Percentiles rank a stretch among this genome's conserved stretches.
Conservation (phyloP, 1,284 basidiomycete genomes). For the Veloboletus limbatus region DNA sequence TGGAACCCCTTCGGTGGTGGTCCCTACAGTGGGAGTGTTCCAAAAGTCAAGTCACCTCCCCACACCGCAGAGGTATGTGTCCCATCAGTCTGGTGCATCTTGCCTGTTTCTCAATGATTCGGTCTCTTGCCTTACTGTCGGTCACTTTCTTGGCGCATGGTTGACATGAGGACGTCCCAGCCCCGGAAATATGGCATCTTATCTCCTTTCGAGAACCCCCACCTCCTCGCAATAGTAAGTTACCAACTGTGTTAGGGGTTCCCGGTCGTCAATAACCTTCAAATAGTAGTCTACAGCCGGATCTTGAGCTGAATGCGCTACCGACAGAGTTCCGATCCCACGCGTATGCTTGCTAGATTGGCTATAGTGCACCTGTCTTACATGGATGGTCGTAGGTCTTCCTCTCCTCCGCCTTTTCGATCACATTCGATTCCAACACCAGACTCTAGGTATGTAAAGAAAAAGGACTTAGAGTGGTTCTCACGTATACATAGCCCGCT, state of each 20-base stretch:
- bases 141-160: conserved; percentile 1
- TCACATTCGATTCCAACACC: conserved; percentile 51
- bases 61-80: conserved; percentile 26
- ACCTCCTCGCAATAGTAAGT: conserved; percentile 46
- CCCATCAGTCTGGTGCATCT: background rate
- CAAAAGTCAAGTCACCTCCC: conserved; percentile 26
- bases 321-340: conserved; percentile 21
- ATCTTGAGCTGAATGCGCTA: conserved; percentile 15
- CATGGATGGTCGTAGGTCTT: conserved; percentile 11
- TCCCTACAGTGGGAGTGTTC: background rate
- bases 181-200: conserved; percentile 48
- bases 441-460: conserved; percentile 40
- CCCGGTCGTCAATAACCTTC: background rate
- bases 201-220: conserved; percentile 41
- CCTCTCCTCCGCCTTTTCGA: conserved; percentile 22
- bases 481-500: conserved; percentile 24
- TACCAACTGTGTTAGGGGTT: background rate
- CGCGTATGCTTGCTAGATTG: conserved; percentile 16
- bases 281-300: conserved; percentile 9
- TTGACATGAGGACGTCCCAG: conserved; percentile 32
- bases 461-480: conserved; percentile 1
- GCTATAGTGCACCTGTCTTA: conserved; percentile 4
- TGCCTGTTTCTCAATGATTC: background rate
- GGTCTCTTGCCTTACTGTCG: conserved; percentile 5
- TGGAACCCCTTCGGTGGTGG: conserved; percentile 4